phyloP scores from a whole-genome alignment of 192 early-diverging fungal genomes.

The Globomyces pollinis-pini region DNA sequence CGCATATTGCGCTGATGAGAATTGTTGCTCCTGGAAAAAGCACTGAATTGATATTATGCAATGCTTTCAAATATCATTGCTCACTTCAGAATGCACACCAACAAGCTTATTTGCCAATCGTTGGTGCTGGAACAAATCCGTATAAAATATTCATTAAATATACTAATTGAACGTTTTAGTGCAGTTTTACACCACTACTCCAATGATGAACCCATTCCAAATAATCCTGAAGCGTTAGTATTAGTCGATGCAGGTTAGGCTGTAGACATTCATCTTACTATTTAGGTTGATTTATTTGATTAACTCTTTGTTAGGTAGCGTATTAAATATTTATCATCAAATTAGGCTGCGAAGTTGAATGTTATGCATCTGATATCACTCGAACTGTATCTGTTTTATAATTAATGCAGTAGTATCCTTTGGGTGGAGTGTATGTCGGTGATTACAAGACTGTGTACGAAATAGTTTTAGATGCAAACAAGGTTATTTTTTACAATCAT shows the following conservation, averaged over 20 bases:
- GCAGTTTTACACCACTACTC: constrained; percentile 77
- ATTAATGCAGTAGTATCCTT: too few relatives aligned
- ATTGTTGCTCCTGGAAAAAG: constrained; percentile 48
- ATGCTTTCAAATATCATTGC: constrained; percentile 69
- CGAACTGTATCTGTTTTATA: too few relatives aligned
- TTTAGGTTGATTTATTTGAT: background rate
- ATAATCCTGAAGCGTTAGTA: constrained; percentile 7
- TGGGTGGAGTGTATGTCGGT: constrained; percentile 61
- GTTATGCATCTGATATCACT: constrained; percentile 89
- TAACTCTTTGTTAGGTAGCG: too few relatives aligned
- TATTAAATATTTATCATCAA: too few relatives aligned
- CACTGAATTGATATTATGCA: constrained; percentile 14
- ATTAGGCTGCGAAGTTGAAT: constrained; percentile 63
- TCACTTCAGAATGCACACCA: constrained; percentile 50
- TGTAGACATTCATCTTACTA: background rate
- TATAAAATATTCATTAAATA: too few relatives aligned
- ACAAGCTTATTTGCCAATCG: constrained; percentile 82
- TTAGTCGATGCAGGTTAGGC: constrained; percentile 69
- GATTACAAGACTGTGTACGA: constrained; percentile 70
- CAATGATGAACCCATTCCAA: constrained; percentile 52
- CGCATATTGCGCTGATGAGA: constrained; percentile 73
- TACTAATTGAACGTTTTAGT: too few relatives aligned
- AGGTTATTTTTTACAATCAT: too few relatives aligned
- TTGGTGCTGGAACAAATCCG: constrained; percentile 69
- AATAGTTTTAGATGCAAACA: constrained; percentile 76